Evolutionary conservation across 1,139 yeast genomes (phyloP), one percentile per base, ranked within the genome.

Genomic region (Saccharomyces hybrid): DNA sequence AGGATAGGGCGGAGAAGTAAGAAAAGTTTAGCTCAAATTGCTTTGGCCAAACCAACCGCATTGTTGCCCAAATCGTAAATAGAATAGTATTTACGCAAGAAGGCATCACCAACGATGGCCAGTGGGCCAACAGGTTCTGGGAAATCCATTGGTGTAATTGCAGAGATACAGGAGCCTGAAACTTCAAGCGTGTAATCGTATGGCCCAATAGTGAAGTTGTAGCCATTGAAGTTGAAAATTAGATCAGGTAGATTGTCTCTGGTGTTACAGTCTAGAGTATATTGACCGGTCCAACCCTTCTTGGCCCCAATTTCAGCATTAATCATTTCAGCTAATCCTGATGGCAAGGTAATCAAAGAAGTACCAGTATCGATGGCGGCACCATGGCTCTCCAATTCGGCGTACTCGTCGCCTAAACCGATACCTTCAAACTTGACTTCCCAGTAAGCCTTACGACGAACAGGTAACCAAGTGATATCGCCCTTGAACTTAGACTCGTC

Each of bases 351-450:
- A 72, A 93, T 86, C 73, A 93, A 81, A 29, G 98, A 91, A 61
- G 99, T 93, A 74, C 99, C 99, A 56, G 99, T 93, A 73, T 93
- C 99, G 68, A 93, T 88, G 57, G 96, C 97, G 65, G 97, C 99
- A 72, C 99, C 99, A 58, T 93, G 85, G 66, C 77, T 76, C 64
- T 79, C 81, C 67, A 93, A 81, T 28, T 80, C 83, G 51, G 98
- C 96, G 66, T 80, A 86, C 74, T 93, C 96, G 61, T 85, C 86
- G 64, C 99, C 99, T 59, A 93, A 79, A 44, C 91, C 88, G 69
- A 93, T 77, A 64, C 96, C 91, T 65, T 89, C 89, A 62, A 93
- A 85, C 61, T 86, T 81, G 57, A 93, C 99, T 78, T 93, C 99
- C 99, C 99, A 93, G 81, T 93, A 93, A 42, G 98, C 99, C 83